These are phyloP conservation scores for Hymenoscyphus scutula DNA, from an alignment of 2,329 filamentous ascomycete genomes.

Conservation along the genomic window DNA sequence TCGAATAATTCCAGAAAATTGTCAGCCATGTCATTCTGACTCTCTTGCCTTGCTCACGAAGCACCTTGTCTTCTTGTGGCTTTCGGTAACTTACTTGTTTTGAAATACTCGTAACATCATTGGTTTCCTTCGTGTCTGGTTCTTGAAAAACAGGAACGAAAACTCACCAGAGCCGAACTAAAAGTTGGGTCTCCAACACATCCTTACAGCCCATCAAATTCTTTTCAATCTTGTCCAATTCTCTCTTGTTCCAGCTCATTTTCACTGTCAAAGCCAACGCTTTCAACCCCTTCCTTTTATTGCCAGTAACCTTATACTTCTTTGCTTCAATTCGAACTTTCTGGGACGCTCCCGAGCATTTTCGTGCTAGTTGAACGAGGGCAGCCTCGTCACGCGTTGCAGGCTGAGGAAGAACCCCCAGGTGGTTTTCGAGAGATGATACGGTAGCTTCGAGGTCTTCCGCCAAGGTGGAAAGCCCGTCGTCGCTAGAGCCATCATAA, in stretches of 20 bases:
- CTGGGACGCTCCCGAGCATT: not conserved
- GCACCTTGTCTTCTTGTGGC: no score
- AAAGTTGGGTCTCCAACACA: not conserved
- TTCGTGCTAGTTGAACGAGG: not conserved
- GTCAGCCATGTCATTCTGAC: no score
- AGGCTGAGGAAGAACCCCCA: not conserved
- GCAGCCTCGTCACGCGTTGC: not conserved
- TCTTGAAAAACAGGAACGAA: not conserved
- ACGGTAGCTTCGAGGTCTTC: not conserved
- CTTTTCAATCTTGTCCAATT: not conserved
- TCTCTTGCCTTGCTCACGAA: no score
- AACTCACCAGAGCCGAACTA: not conserved
- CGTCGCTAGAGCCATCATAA: not conserved
- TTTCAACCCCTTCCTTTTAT: not conserved
- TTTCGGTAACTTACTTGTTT: no score
- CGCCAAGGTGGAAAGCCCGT: not conserved
- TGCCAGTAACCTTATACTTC: not conserved
- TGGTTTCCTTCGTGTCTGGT: no score
- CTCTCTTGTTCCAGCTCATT: not conserved
- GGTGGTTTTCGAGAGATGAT: not conserved
- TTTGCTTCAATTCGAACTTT: no score
- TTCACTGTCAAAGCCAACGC: not conserved
- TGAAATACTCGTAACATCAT: no score
- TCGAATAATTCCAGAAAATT: not conserved
- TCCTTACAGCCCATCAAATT: not conserved